A percentile compares a stretch with the other conserved stretches of the same genome.
phyloP scores from a whole-genome alignment of 1,139 yeast genomes.

The Zygoascus hellenicus region DNA sequence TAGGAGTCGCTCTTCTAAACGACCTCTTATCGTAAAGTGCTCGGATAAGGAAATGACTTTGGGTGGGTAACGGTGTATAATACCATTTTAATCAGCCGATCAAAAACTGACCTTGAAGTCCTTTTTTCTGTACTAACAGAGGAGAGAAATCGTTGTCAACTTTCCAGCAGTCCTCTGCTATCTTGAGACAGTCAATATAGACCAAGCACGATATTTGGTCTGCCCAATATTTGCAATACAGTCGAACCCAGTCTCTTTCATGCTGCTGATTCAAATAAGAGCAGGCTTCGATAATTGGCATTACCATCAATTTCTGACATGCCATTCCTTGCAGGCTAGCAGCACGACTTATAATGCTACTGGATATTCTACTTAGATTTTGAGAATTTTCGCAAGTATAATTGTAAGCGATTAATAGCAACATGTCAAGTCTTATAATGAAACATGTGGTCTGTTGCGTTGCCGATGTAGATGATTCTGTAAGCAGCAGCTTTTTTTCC shows the following conservation, averaged over 20 bases:
- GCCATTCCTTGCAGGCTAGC: background rate
- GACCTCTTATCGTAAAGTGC: too few relatives aligned
- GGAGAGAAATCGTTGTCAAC: background rate
- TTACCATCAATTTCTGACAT: constrained; percentile 1
- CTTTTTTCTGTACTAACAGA: too few relatives aligned
- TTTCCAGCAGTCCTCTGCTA: constrained; percentile 2
- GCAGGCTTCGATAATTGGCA: background rate
- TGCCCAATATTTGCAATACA: background rate
- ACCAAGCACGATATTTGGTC: background rate
- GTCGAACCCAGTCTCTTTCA: background rate
- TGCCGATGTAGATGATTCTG: background rate
- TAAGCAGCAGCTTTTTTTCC: background rate
- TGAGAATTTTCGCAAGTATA: background rate
- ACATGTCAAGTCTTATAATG: background rate
- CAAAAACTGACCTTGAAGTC: too few relatives aligned
- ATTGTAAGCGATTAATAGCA: background rate
- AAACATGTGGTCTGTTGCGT: background rate
- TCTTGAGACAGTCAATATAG: background rate
- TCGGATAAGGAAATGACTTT: too few relatives aligned
- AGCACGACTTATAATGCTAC: background rate
- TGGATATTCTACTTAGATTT: background rate
- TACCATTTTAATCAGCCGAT: too few relatives aligned
- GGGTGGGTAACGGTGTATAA: too few relatives aligned
- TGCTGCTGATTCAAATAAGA: background rate
- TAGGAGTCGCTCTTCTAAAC: too few relatives aligned